These are phyloP conservation scores for Trapa incisa DNA, from an alignment of 345 rosid genomes.

Conservation along the genomic window DNA sequence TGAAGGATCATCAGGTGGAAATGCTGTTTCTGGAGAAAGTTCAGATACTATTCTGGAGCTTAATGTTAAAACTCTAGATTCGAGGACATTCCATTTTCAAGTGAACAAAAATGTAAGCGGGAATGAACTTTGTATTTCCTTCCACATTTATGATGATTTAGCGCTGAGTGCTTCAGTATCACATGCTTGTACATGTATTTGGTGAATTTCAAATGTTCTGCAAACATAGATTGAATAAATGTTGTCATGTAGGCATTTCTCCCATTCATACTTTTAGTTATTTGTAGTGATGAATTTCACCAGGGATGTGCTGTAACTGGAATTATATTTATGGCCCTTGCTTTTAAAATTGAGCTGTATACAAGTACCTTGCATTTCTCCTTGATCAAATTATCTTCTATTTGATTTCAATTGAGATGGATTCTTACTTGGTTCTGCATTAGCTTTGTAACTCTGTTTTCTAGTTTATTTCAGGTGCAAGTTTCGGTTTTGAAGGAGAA, in stretches of 20 bases:
- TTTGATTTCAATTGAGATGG: background rate
- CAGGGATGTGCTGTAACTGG: background rate
- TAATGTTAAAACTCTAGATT: constrained; percentile 78
- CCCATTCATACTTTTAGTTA: background rate
- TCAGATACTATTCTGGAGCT: constrained; percentile 54
- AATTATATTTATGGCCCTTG: background rate
- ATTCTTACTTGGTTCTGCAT: background rate
- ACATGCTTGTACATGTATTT: background rate
- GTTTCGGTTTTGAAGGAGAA: constrained; percentile 79
- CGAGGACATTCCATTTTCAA: constrained; percentile 48
- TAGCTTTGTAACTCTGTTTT: background rate
- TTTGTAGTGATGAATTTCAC: no score
- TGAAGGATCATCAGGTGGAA: constrained; percentile 47
- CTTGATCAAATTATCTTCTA: background rate
- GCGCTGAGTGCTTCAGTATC: background rate
- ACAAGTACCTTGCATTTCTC: background rate
- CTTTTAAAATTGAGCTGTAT: background rate
- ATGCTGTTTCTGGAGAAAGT: constrained; percentile 30
- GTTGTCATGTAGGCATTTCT: background rate
- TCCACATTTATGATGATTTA: background rate
- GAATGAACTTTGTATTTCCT: background rate
- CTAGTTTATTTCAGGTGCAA: constrained; percentile 39
- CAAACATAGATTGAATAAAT: background rate
- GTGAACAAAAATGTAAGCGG: constrained; percentile 64
- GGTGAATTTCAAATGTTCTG: background rate